Evolutionary conservation across 2,329 filamentous ascomycete genomes (phyloP).

Genomic region (Parastagonospora nodorum): DNA sequence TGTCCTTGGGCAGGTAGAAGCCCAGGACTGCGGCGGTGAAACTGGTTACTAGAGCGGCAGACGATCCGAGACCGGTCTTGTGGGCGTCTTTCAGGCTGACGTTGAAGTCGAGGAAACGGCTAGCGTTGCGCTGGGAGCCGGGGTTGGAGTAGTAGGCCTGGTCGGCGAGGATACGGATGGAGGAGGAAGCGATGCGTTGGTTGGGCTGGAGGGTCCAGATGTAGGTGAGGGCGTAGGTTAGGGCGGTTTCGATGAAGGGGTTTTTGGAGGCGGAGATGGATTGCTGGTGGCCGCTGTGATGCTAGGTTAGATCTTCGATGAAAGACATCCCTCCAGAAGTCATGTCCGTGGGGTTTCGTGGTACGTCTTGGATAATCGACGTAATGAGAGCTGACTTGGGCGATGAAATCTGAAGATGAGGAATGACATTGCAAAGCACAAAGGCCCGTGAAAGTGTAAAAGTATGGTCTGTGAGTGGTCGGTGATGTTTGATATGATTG

Average conservation of each 20-base stretch:
- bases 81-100: conserved; percentile 78
- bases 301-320: background rate
- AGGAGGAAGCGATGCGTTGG: conserved; percentile 67
- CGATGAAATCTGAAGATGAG: background rate
- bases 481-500: background rate
- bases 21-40: conserved; percentile 76
- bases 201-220: conserved; percentile 58
- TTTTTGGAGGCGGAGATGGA: conserved; percentile 63
- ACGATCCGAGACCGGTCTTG: conserved; percentile 96
- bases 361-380: background rate
- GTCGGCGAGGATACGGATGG: conserved; percentile 88
- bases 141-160: conserved; percentile 88
- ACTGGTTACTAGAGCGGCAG: conserved; percentile 88
- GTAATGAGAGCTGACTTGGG: background rate
- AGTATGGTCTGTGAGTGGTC: background rate
- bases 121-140: conserved; percentile 22
- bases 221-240: conserved; percentile 87
- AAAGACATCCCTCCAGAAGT: too few species aligned
- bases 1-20: conserved; percentile 68
- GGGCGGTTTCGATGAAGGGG: conserved; percentile 88
- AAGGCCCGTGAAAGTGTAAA: background rate
- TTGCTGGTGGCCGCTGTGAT: conserved; percentile 40
- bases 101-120: conserved; percentile 76
- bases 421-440: background rate
- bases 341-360: too few species aligned